Evolutionary conservation across 345 rosid species (phyloP).

Genomic region (Salix udensis): DNA sequence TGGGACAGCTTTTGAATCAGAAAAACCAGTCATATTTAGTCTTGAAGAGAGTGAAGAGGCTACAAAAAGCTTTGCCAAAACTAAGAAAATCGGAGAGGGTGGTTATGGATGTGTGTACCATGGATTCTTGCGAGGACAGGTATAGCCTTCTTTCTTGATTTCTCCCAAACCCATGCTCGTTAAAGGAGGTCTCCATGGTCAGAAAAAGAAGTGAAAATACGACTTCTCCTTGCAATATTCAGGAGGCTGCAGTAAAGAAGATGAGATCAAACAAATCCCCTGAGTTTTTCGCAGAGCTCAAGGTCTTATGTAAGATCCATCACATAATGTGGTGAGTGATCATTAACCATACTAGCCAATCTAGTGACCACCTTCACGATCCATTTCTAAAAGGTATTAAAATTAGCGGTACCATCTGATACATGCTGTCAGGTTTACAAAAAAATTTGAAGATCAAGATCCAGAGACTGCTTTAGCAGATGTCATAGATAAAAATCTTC

Average conservation of each 20-base stretch:
- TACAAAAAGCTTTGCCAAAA: conserved; percentile 45
- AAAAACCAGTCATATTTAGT: conserved; percentile 42
- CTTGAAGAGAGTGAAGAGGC: conserved; percentile 52
- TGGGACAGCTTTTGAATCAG: conserved; percentile 44
- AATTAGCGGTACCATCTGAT: neutral
- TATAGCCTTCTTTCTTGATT: conserved; percentile 3
- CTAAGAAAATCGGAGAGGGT: conserved; percentile 53
- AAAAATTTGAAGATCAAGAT: conserved; percentile 33
- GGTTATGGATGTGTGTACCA: conserved; percentile 55
- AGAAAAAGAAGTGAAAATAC: neutral
- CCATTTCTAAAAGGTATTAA: conserved; percentile 45
- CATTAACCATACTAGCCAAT: neutral
- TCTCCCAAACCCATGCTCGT: neutral
- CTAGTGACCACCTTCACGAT: conserved; percentile 57
- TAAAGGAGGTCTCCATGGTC: no score
- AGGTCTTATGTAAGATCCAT: conserved; percentile 63
- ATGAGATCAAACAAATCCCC: conserved; percentile 65
- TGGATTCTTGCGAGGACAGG: conserved; percentile 44
- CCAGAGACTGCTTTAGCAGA: conserved; percentile 42
- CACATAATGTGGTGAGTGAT: conserved; percentile 56
- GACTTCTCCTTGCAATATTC: conserved; percentile 2
- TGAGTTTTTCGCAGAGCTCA: conserved; percentile 68
- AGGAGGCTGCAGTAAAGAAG: conserved; percentile 72
- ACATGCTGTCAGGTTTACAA: conserved; percentile 30
- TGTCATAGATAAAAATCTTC: conserved; percentile 42